Base-by-base conservation (phyloP, 257 asterid genomes). In the Primulina tabacum region DNA sequence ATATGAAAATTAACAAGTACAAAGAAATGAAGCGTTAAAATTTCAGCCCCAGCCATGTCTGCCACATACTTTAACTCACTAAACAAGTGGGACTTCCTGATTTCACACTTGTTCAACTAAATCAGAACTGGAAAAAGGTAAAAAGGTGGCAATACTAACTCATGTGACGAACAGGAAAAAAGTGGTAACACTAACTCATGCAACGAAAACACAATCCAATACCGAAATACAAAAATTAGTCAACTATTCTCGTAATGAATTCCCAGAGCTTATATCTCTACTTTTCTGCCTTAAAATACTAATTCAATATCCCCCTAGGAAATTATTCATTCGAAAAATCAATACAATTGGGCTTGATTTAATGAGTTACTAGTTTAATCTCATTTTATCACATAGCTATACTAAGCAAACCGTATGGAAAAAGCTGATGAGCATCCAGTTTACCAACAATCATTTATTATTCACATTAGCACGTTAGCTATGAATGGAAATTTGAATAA, bases 21-120 rank as follows among this genome's bases (percentile, higher is more conserved):
- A 12, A n/a, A 37, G 21, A 26, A 53, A n/a, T 57, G 18, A 40
- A 64, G 17, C 12, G 21, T 50, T 59, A 29, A 8, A 62, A 37
- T 29, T 35, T 67, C 26, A 11, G 61, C 73, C 38, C 21, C 53
- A 56, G 20, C 7, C 9, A 6, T 35, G 67, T 30, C 43, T 47
- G 62, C n/a, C 28, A 21, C 18, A 47, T 32, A 60, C 72, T 74
- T 16, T 37, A 68, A 55, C 74, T 47, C 8, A 21, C 37, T 14
- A 35, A 67, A 65, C 26, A 35, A 63, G 58, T 21, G 66, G 73
- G 67, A 62, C 65, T 66, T 62, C 71, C 1, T 61, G 35, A 30
- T 61, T 30, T 61, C 21, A 61, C 29, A 6, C 34, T 28, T 60
- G 11, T 32, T 62, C 38, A 32, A 16, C 55, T 5, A 47, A 12